Evolutionary conservation across 2,329 filamentous ascomycete species (phyloP).

Genomic region (Alternaria panax): DNA sequence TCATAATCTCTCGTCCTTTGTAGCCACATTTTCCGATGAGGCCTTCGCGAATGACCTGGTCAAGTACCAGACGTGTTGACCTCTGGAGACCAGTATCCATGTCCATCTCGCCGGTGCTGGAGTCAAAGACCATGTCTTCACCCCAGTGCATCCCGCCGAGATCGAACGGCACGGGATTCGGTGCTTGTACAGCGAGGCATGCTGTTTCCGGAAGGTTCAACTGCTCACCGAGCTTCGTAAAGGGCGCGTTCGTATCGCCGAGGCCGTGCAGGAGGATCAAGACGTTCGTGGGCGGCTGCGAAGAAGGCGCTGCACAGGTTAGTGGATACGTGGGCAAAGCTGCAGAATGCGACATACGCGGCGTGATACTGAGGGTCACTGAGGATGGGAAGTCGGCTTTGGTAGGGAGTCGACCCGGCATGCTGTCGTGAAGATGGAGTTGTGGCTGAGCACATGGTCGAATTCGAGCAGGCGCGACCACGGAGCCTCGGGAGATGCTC

Average conservation of each 20-base stretch:
- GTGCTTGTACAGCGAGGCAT: conserved; percentile 76
- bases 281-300: conserved; percentile 72
- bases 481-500: conserved; percentile 24
- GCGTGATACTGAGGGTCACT: conserved; percentile 53
- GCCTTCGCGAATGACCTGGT: conserved; percentile 54
- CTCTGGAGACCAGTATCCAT: conserved; percentile 61
- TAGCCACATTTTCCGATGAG: conserved; percentile 61
- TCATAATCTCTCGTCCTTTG: conserved; percentile 57
- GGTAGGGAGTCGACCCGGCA: conserved; percentile 55
- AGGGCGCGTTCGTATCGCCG: conserved; percentile 75
- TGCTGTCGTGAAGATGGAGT: conserved; percentile 27
- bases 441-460: conserved; percentile 25
- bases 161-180: conserved; percentile 71
- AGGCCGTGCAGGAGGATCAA: conserved; percentile 85
- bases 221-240: conserved; percentile 71
- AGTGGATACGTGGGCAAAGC: conserved; percentile 13
- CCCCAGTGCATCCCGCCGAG: conserved; percentile 71
- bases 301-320: conserved; percentile 45
- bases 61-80: conserved; percentile 52
- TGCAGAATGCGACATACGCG: conserved; percentile 50
- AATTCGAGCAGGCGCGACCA: background rate
- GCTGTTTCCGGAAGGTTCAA: conserved; percentile 79
- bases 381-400: conserved; percentile 53
- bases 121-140: conserved; percentile 65
- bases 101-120: conserved; percentile 60